Base-by-base conservation (phyloP, 2,329 filamentous ascomycete species). In the Venturia asperata region DNA sequence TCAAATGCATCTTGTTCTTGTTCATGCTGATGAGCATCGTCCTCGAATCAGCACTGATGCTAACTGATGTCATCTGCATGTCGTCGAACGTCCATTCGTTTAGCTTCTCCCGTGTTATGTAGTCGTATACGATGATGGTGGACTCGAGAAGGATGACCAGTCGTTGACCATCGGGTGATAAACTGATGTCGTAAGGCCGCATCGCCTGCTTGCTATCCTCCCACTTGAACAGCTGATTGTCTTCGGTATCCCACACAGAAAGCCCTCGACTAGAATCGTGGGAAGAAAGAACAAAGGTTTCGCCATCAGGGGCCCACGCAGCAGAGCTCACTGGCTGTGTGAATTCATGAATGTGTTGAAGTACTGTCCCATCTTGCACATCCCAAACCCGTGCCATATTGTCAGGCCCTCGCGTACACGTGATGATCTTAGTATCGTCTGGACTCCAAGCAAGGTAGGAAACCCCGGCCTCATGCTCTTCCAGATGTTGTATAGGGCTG, bases 371-470 rank as follows among this genome's bases (percentile, higher is more conserved):
- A n/a, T 39, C 37, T 34, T 60, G 39, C 19, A 82, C 79, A 74
- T 92, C 85, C 89, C 90, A 96, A 67, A 96, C 76, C 43, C 87
- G 83, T 0, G 90, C 91, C 67, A 82, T 83, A 58, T 83, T 84
- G 72, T 96, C 76, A 55, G 72, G 71, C 56, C 73, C 90, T 69
- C 85, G 83, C 19, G 86, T 89, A 74, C 93, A 97, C 19, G 89
- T 93, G 47, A 97, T 86, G 42, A 99, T 81, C 77, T 90, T 90
- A 0, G 83, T 83, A 76, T 96, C 91, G 74, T 99, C 91, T 5
- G 92, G 94, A 73, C 92, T 97, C 91, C 94, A 99, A 1, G 90
- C 83, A 4, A 96, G 78, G 71, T 92, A 91, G 24, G 89, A 87
- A 15, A 97, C 87, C 0, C 90, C 88, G 2, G 78, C 79, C 1